Conservation (phyloP, 306 rosid species). For the Abrus pulchellus region DNA sequence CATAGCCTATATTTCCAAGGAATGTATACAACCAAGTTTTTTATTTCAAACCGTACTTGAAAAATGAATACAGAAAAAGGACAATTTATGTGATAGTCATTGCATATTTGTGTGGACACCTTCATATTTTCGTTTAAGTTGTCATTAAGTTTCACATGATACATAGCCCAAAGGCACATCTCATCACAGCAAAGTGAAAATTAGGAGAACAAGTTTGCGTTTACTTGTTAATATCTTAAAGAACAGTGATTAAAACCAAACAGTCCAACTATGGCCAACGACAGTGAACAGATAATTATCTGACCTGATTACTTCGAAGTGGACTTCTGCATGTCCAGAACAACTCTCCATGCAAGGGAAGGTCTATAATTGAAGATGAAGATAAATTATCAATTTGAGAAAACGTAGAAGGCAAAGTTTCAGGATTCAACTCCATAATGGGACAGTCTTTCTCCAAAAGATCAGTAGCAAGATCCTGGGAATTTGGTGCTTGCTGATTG, state of each 20-base stretch:
- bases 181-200: constrained; percentile 14
- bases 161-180: constrained; percentile 6
- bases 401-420: constrained; percentile 58
- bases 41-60: not conserved
- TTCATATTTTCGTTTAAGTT: constrained; percentile 32
- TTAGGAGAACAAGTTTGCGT: constrained; percentile 26
- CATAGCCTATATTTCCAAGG: not conserved
- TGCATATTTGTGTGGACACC: constrained; percentile 2
- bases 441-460: constrained; percentile 49
- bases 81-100: not conserved
- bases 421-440: constrained; percentile 54
- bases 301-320: constrained; percentile 76
- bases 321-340: constrained; percentile 76
- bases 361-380: constrained; percentile 60
- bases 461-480: constrained; percentile 45
- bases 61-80: not conserved
- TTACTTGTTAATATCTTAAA: constrained; percentile 20
- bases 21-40: not conserved
- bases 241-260: constrained; percentile 1
- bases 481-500: constrained; percentile 53
- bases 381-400: constrained; percentile 65
- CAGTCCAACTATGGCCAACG: constrained; percentile 27
- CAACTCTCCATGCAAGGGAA: constrained; percentile 71
- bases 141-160: constrained; percentile 14
- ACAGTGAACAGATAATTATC: constrained; percentile 40